Evolutionary conservation across 192 early-diverging fungal species (phyloP).

Genomic region (Backusella mclennaniae): DNA sequence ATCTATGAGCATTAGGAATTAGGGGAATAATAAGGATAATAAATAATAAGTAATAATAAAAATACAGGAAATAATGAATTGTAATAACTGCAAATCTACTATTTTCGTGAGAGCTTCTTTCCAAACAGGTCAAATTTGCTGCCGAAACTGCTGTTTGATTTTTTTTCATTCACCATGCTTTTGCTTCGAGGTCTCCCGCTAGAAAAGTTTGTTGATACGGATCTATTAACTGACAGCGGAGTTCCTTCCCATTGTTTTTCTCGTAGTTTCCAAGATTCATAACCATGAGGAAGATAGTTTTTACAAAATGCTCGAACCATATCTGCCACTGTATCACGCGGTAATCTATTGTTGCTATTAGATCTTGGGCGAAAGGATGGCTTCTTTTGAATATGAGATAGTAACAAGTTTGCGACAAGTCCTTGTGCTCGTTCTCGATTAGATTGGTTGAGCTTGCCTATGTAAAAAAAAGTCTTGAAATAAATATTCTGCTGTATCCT

Average conservation of each 20-base stretch:
- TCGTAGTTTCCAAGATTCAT: not conserved
- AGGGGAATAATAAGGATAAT: not conserved
- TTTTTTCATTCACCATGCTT: not conserved
- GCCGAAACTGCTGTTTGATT: not conserved
- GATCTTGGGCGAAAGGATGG: not conserved
- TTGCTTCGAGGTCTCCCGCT: not conserved
- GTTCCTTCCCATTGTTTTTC: not conserved
- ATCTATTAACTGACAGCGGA: not conserved
- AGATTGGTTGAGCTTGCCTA: not conserved
- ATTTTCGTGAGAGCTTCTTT: constrained; percentile 1
- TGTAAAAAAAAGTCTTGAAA: not conserved
- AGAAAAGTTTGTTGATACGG: not conserved
- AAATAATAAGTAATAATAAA: not conserved
- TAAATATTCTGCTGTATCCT: not conserved
- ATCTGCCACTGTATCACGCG: not conserved
- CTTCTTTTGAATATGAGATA: constrained; percentile 6
- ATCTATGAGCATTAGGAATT: not conserved
- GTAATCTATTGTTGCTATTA: not conserved
- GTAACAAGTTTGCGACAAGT: not conserved
- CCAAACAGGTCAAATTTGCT: not conserved
- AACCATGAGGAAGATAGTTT: not conserved
- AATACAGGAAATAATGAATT: not conserved
- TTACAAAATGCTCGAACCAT: not conserved
- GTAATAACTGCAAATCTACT: not conserved
- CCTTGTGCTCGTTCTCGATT: constrained; percentile 4